These are phyloP conservation scores for Tephrocybe rancida DNA, from an alignment of 768 basidiomycete species.

Conservation along the genomic window DNA sequence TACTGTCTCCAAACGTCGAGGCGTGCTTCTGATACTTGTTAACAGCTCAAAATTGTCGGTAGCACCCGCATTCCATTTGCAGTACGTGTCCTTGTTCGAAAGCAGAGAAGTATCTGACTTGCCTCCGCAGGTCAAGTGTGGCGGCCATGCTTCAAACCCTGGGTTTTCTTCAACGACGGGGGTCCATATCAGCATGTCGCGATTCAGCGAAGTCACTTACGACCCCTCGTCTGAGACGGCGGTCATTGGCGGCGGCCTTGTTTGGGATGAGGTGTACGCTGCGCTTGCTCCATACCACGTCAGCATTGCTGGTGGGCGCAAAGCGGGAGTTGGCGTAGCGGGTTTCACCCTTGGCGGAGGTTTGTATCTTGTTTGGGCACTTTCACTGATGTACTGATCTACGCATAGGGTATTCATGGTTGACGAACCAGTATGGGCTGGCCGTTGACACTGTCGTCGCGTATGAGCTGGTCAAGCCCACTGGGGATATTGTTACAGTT, in stretches of 20 bases:
- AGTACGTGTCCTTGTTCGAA: conserved; percentile 29
- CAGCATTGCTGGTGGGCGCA: conserved; percentile 60
- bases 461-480: conserved; percentile 58
- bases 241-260: conserved; percentile 42
- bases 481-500: conserved; percentile 42
- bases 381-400: conserved; percentile 32
- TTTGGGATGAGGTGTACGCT: conserved; percentile 66
- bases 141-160: conserved; percentile 55
- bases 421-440: conserved; percentile 61
- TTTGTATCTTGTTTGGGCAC: conserved; percentile 38
- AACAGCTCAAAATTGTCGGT: conserved; percentile 50
- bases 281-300: conserved; percentile 49
- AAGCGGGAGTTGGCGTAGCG: conserved; percentile 58
- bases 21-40: background rate
- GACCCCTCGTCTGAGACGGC: conserved; percentile 38
- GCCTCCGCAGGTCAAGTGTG: conserved; percentile 53
- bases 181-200: conserved; percentile 57
- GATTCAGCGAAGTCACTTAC: conserved; percentile 48
- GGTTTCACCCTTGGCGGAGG: conserved; percentile 63
- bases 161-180: conserved; percentile 62
- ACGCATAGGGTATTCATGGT: conserved; percentile 59
- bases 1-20: background rate
- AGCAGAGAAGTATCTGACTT: background rate
- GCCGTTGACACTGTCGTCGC: conserved; percentile 54
- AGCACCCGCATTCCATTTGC: conserved; percentile 53